Conservation (phyloP, 2,329 filamentous ascomycete species). For the Aspergillus hiratsukae region DNA sequence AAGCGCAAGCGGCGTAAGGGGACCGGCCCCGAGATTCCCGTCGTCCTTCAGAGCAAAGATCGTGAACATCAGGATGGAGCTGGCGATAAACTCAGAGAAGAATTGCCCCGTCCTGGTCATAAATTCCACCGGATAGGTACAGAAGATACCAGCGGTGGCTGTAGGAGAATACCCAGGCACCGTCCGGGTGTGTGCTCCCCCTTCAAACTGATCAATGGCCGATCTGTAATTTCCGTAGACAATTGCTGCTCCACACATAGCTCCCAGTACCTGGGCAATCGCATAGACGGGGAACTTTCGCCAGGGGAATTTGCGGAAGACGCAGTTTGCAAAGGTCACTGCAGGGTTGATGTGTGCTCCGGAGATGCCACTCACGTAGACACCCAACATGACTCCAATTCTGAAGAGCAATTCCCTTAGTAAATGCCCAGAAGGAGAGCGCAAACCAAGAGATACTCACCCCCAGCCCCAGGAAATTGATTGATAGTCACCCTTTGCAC, state of each 20-base stretch:
- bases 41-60: constrained; percentile 63
- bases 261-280: constrained; percentile 62
- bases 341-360: constrained; percentile 67
- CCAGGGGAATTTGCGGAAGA: constrained; percentile 66
- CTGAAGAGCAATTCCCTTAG: constrained; percentile 28
- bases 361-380: constrained; percentile 57
- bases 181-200: constrained; percentile 54
- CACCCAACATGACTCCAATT: constrained; percentile 64
- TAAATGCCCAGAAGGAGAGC: constrained; percentile 4
- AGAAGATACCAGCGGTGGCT: constrained; percentile 66
- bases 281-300: constrained; percentile 65
- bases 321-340: constrained; percentile 65
- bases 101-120: constrained; percentile 64
- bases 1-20: constrained; percentile 56
- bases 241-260: constrained; percentile 57
- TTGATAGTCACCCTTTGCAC: constrained; percentile 45
- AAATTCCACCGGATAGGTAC: constrained; percentile 61
- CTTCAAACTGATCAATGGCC: constrained; percentile 62
- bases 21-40: constrained; percentile 49
- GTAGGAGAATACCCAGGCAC: constrained; percentile 53
- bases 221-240: constrained; percentile 62
- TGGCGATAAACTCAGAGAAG: constrained; percentile 68
- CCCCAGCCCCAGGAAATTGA: constrained; percentile 51
- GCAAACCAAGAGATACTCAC: constrained; percentile 24
- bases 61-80: constrained; percentile 63